phyloP scores from a whole-genome alignment of 495 filamentous ascomycete genomes.

The Daldinia loculata region DNA sequence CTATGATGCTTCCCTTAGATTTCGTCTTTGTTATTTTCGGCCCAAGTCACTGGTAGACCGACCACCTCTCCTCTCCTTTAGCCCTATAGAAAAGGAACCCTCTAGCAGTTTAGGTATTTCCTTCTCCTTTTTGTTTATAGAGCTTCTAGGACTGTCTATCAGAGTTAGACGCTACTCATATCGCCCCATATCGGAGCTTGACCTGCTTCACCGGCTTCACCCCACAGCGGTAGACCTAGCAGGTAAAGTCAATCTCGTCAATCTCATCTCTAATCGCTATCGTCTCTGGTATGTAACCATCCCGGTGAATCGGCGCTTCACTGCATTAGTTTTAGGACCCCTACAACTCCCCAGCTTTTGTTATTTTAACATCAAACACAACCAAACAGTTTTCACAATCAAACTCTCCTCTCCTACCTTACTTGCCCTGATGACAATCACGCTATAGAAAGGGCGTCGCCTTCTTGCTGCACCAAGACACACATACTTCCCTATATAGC shows the following conservation, averaged over 20 bases:
- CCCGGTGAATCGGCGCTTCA: slow-evolving; percentile 4
- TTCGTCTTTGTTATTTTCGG: neutral
- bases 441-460: neutral
- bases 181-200: neutral
- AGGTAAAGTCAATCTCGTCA: neutral
- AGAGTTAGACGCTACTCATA: neutral
- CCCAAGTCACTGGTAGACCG: too few relatives aligned
- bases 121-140: neutral
- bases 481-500: neutral
- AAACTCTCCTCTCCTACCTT: slow-evolving; percentile 15
- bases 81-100: neutral
- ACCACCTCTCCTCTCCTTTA: neutral
- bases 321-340: slow-evolving; percentile 2
- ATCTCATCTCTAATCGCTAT: slow-evolving; percentile 11
- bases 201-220: neutral
- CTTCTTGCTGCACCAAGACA: neutral
- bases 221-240: slow-evolving; percentile 6
- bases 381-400: slow-evolving; percentile 7
- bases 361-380: neutral
- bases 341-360: slow-evolving; percentile 4
- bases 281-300: slow-evolving; percentile 12
- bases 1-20: neutral
- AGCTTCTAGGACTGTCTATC: neutral
- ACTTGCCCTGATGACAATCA: slow-evolving; percentile 5
- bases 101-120: neutral